phyloP scores from a whole-genome alignment of 2,329 filamentous ascomycete species.

The Paraphaeosphaeria minitans region DNA sequence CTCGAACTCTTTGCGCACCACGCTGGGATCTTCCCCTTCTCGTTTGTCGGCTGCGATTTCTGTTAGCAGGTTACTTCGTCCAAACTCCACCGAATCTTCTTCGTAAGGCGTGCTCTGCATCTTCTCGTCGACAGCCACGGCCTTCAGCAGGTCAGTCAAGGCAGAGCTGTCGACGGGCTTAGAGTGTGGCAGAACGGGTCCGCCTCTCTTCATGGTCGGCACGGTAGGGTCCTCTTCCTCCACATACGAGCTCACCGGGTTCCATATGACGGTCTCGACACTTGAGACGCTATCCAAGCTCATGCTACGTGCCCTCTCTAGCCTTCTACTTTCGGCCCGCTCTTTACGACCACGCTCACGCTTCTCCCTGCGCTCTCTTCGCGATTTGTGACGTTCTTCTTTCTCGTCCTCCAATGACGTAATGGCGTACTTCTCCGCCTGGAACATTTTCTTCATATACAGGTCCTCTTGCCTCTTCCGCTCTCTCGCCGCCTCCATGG shows the following conservation, averaged over 20 bases:
- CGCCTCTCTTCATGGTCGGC: background rate
- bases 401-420: background rate
- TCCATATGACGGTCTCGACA: constrained; percentile 7
- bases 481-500: constrained; percentile 2
- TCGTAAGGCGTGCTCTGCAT: background rate
- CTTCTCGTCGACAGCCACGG: background rate
- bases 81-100: background rate
- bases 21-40: background rate
- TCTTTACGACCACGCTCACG: background rate
- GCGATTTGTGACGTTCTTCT: background rate
- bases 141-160: background rate
- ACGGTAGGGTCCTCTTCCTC: background rate
- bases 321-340: background rate
- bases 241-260: background rate
- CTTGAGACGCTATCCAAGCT: constrained; percentile 3
- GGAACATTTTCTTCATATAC: background rate
- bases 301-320: background rate
- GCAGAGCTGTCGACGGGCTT: background rate
- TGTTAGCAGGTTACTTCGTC: background rate
- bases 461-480: background rate
- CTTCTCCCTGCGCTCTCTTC: background rate
- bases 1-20: too few species aligned
- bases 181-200: background rate
- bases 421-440: background rate
- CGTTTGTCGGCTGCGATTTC: background rate